Evolutionary conservation across 768 basidiomycete species (phyloP).

Genomic region (Grammothele lineata): DNA sequence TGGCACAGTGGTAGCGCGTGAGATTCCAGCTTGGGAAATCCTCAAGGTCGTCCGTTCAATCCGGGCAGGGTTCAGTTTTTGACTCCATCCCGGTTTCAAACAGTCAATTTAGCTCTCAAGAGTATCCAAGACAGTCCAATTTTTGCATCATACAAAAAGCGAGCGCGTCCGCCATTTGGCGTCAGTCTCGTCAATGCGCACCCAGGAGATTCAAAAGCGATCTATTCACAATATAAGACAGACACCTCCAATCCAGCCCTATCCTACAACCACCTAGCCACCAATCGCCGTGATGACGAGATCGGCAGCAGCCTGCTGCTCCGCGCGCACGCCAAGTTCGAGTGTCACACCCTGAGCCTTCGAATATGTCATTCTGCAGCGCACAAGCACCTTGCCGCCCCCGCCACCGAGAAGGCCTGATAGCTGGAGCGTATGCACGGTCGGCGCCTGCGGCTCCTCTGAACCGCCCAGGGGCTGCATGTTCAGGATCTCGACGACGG

Average conservation of each 20-base stretch:
- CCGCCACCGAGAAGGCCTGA: constrained; percentile 90
- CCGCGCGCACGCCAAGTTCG: constrained; percentile 87
- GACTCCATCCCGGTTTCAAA: too few species aligned
- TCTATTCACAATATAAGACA: background rate
- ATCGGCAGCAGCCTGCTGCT: constrained; percentile 80
- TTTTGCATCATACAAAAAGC: too few species aligned
- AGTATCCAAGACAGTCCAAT: too few species aligned
- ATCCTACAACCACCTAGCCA: constrained; percentile 9
- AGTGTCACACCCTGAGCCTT: constrained; percentile 88
- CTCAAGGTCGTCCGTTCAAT: constrained; percentile 23
- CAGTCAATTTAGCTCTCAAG: too few species aligned
- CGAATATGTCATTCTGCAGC: constrained; percentile 94
- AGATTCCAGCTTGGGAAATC: constrained; percentile 16
- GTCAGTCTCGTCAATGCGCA: too few species aligned
- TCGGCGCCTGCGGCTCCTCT: constrained; percentile 72
- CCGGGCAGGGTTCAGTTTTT: constrained; percentile 18
- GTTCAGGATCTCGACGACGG: constrained; percentile 91
- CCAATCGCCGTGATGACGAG: constrained; percentile 88
- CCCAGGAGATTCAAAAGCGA: too few species aligned
- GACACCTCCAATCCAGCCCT: background rate
- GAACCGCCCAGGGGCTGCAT: constrained; percentile 97
- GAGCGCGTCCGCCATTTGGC: too few species aligned
- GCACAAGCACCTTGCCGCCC: constrained; percentile 92
- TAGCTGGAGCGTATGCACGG: constrained; percentile 92
- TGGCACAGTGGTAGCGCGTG: constrained; percentile 22